phyloP scores from a whole-genome alignment of 2,329 filamentous ascomycete genomes.

The Penicillium sp. region DNA sequence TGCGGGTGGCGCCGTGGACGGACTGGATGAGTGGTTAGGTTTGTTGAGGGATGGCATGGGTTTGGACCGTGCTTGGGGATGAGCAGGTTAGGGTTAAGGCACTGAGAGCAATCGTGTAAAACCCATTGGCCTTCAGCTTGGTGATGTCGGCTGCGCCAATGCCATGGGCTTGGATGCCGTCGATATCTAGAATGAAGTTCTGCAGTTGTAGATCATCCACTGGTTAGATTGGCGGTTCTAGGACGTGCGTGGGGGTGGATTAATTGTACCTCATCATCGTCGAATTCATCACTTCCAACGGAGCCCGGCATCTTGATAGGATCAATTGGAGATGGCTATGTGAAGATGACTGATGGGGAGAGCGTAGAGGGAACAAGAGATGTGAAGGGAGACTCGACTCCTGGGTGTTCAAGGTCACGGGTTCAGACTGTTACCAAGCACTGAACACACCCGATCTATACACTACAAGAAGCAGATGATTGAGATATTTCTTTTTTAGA shows the following conservation, averaged over 20 bases:
- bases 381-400: not conserved
- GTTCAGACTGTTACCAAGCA: not conserved
- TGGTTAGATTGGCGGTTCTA: not conserved
- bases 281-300: constrained; percentile 51
- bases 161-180: constrained; percentile 64
- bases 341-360: not conserved
- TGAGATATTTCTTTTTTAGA: constrained; percentile 22
- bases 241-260: not conserved
- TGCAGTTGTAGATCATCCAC: constrained; percentile 30
- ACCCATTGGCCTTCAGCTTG: constrained; percentile 62
- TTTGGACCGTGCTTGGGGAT: not conserved
- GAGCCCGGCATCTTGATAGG: constrained; percentile 51
- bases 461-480: not conserved
- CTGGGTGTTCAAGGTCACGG: not conserved
- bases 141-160: constrained; percentile 64
- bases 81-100: not conserved
- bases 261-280: constrained; percentile 46
- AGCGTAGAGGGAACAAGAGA: not conserved
- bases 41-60: not conserved
- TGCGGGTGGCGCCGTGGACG: constrained; percentile 59
- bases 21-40: constrained; percentile 42
- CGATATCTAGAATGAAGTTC: constrained; percentile 63
- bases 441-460: not conserved
- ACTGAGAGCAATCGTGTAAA: constrained; percentile 61
- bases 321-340: constrained; percentile 1